Evolutionary conservation across 2,329 filamentous ascomycete genomes (phyloP).

Genomic region (Fusarium torreyae): DNA sequence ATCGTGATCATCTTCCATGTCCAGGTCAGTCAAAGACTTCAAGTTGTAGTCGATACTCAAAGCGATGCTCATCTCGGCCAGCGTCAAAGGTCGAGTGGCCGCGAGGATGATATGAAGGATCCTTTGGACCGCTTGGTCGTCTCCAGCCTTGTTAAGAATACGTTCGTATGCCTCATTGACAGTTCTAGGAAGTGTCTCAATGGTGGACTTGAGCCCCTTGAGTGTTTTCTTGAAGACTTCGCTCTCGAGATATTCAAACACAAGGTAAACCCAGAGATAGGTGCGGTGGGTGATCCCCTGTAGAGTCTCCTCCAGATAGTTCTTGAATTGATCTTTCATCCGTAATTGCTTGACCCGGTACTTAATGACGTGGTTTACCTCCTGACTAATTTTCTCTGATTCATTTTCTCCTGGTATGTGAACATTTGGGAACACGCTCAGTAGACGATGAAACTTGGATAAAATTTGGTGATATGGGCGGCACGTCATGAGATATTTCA

Average conservation of each 20-base stretch:
- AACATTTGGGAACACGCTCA: slow-evolving; percentile 48
- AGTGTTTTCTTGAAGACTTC: slow-evolving; percentile 42
- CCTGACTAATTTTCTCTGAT: slow-evolving; percentile 54
- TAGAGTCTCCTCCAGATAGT: slow-evolving; percentile 39
- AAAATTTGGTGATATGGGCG: slow-evolving; percentile 54
- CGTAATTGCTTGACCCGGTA: slow-evolving; percentile 44
- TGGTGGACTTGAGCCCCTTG: slow-evolving; percentile 32
- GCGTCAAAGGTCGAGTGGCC: slow-evolving; percentile 46
- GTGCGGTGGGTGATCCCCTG: slow-evolving; percentile 50
- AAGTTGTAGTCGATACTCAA: slow-evolving; percentile 36
- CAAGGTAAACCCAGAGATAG: slow-evolving; percentile 57
- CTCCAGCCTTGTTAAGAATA: slow-evolving; percentile 46
- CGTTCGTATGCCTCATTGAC: slow-evolving; percentile 52
- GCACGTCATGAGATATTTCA: slow-evolving; percentile 57
- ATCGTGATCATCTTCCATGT: slow-evolving; percentile 41
- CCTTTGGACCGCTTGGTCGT: slow-evolving; percentile 30
- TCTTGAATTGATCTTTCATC: slow-evolving; percentile 36
- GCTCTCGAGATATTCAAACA: slow-evolving; percentile 52
- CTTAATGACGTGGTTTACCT: slow-evolving; percentile 55
- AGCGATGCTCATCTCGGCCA: slow-evolving; percentile 52
- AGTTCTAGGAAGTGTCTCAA: slow-evolving; percentile 48
- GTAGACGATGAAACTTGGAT: slow-evolving; percentile 43
- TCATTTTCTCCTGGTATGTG: slow-evolving; percentile 56
- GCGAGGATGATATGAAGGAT: slow-evolving; percentile 48
- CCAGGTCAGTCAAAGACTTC: slow-evolving; percentile 33